Evolutionary conservation across 306 rosid species (phyloP).

Genomic region (Luffa aegyptiaca): DNA sequence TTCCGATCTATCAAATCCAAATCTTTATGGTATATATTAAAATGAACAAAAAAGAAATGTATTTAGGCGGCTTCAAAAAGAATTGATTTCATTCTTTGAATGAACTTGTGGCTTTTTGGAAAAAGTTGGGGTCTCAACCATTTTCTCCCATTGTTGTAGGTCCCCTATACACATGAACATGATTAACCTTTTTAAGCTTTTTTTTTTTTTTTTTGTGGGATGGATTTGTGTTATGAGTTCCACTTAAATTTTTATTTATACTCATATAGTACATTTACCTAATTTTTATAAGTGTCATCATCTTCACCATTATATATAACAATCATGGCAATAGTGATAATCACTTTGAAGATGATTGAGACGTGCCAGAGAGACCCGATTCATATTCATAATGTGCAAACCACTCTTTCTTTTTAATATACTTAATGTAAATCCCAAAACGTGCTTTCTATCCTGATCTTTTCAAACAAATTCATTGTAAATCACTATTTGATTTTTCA

Average conservation of each 20-base stretch:
- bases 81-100: neutral
- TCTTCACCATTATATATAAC: constrained; percentile 14
- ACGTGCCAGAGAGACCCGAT: neutral
- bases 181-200: neutral
- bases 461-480: neutral
- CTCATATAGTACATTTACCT: constrained; percentile 11
- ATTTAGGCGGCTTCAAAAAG: neutral
- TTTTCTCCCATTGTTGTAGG: neutral
- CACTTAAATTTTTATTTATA: neutral
- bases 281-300: constrained; percentile 9
- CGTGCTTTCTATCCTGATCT: neutral
- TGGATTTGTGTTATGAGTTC: constrained; percentile 8
- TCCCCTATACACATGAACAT: neutral
- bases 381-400: neutral
- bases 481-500: neutral
- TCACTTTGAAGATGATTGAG: constrained; percentile 11
- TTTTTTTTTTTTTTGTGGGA: neutral
- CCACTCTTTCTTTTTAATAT: neutral
- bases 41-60: neutral
- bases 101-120: neutral
- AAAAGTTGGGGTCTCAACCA: neutral
- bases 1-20: neutral
- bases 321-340: constrained; percentile 18
- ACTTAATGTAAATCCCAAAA: neutral
- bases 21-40: neutral